phyloP scores from a whole-genome alignment of 352 stramenopile genomes.

The Phytophthora pistaciae region DNA sequence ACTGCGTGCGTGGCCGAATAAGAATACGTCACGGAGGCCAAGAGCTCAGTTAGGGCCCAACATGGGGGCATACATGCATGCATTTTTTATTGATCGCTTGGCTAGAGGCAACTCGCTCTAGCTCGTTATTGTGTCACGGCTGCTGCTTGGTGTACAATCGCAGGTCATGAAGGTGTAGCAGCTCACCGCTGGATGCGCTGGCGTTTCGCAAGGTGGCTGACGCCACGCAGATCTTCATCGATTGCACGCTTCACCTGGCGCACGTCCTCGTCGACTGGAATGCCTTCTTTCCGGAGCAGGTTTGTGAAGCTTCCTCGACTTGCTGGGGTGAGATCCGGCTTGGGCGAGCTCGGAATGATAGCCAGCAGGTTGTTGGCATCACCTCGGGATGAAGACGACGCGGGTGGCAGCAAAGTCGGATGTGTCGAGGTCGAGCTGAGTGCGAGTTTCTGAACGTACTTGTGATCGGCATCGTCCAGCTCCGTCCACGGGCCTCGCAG shows the following conservation, averaged over 20 bases:
- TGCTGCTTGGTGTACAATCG: slow-evolving; percentile 16
- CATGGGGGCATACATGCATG: not conserved
- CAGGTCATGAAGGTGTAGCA: not conserved
- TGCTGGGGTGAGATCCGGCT: slow-evolving; percentile 48
- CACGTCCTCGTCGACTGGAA: slow-evolving; percentile 60
- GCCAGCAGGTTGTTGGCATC: slow-evolving; percentile 8
- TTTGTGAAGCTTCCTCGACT: slow-evolving; percentile 54
- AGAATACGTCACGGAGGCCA: not conserved
- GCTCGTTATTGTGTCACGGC: not conserved
- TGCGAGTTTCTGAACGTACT: slow-evolving; percentile 54
- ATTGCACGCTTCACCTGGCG: slow-evolving; percentile 40
- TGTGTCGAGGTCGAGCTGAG: slow-evolving; percentile 21
- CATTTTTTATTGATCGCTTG: slow-evolving; percentile 8
- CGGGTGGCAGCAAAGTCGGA: slow-evolving; percentile 22
- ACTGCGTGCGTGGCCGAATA: slow-evolving; percentile 7
- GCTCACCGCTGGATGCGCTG: slow-evolving; percentile 14
- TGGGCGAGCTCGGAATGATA: slow-evolving; percentile 16
- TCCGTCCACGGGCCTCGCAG: slow-evolving; percentile 46
- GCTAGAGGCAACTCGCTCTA: not conserved
- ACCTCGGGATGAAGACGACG: not conserved
- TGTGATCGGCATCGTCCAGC: slow-evolving; percentile 53
- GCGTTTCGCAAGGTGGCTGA: slow-evolving; percentile 26
- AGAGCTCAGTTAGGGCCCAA: not conserved
- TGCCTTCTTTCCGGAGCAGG: slow-evolving; percentile 54
- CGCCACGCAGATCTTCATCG: slow-evolving; percentile 48